These are phyloP conservation scores for Apiospora rasikravindrae DNA, from an alignment of 2,329 filamentous ascomycete genomes.

Conservation along the genomic window DNA sequence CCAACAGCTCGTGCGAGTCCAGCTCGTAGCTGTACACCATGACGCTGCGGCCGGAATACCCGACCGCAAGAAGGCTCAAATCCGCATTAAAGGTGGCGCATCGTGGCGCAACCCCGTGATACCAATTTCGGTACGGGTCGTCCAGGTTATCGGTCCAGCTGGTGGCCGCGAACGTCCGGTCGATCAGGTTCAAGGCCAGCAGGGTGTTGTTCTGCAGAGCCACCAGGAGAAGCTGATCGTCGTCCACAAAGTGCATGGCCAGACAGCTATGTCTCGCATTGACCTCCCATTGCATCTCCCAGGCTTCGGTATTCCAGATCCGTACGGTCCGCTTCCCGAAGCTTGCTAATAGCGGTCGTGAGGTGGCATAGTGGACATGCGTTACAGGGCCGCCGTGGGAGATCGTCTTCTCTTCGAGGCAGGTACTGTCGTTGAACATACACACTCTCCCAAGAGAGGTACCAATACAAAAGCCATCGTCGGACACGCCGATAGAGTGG, in stretches of 20 bases:
- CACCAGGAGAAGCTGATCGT: conserved; percentile 20
- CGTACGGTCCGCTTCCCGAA: conserved; percentile 16
- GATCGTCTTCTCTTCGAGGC: conserved; percentile 20
- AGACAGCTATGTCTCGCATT: background rate
- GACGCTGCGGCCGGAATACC: background rate
- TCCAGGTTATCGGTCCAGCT: conserved; percentile 21
- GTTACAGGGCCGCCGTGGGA: conserved; percentile 12
- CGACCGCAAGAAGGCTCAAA: conserved; percentile 12
- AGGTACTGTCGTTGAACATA: conserved; percentile 21
- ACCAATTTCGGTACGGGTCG: conserved; percentile 14
- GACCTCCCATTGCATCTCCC: conserved; percentile 21
- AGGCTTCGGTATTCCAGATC: conserved; percentile 21
- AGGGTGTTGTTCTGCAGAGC: conserved; percentile 19
- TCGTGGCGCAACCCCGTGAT: background rate
- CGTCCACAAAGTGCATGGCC: conserved; percentile 20
- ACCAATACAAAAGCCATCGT: conserved; percentile 17
- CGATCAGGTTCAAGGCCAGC: conserved; percentile 18
- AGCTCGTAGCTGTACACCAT: conserved; percentile 1
- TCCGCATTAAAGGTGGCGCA: conserved; percentile 20
- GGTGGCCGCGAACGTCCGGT: background rate
- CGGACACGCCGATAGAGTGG: background rate
- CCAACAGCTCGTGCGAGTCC: conserved; percentile 4
- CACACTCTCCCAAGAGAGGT: conserved; percentile 19
- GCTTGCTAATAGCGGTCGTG: conserved; percentile 13
- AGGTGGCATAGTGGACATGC: conserved; percentile 17